Evolutionary conservation across 2,329 filamentous ascomycete species (phyloP).

Genomic region (Pleoardoris graminearum): DNA sequence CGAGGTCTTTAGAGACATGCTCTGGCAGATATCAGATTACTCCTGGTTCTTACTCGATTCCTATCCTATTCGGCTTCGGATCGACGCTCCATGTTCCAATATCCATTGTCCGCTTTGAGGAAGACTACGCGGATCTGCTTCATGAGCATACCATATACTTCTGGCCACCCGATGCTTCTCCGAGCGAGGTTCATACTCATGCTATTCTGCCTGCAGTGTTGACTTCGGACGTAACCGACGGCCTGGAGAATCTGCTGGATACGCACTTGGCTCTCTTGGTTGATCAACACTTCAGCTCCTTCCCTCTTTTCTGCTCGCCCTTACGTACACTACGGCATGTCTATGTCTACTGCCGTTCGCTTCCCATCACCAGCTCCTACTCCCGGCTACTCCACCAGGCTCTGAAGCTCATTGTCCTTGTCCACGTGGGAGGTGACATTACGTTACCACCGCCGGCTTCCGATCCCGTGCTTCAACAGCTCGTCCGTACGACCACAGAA

Average conservation of each 20-base stretch:
- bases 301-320: constrained; percentile 41
- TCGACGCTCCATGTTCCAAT: constrained; percentile 31
- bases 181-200: constrained; percentile 24
- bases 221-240: constrained; percentile 20
- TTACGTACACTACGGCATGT: constrained; percentile 40
- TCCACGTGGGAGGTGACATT: constrained; percentile 46
- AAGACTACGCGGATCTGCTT: constrained; percentile 18
- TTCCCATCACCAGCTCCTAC: constrained; percentile 20
- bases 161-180: constrained; percentile 36
- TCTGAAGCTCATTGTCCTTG: constrained; percentile 45
- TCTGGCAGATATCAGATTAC: constrained; percentile 23
- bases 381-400: constrained; percentile 35
- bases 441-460: constrained; percentile 28
- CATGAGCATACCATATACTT: constrained; percentile 45
- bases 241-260: constrained; percentile 31
- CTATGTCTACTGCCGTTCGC: constrained; percentile 37
- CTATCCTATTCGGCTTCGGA: constrained; percentile 42
- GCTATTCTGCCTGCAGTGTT: constrained; percentile 43
- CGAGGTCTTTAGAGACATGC: constrained; percentile 32
- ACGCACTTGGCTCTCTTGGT: constrained; percentile 39
- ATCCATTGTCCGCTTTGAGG: constrained; percentile 27
- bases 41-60: constrained; percentile 31
- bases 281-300: constrained; percentile 37
- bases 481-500: constrained; percentile 26
- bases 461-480: constrained; percentile 19